Evolutionary conservation across 768 basidiomycete genomes (phyloP).

Genomic region (Pleurotus ostreatus): DNA sequence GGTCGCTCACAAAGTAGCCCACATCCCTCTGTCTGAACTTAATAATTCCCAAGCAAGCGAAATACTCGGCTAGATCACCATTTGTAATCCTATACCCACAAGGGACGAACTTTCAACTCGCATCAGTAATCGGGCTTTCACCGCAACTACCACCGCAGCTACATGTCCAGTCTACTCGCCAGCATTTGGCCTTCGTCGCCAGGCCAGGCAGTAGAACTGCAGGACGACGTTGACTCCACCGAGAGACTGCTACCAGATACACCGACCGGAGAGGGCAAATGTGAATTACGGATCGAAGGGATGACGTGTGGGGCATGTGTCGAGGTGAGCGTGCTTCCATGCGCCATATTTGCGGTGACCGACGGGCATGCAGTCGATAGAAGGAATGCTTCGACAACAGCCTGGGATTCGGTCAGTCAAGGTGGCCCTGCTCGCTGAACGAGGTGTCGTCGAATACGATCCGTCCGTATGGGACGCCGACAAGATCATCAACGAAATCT

Average conservation of each 20-base stretch:
- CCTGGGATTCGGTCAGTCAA: constrained; percentile 89
- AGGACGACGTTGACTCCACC: constrained; percentile 12
- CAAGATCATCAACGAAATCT: constrained; percentile 82
- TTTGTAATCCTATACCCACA: neutral
- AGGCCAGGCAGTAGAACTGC: constrained; percentile 16
- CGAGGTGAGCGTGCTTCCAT: constrained; percentile 48
- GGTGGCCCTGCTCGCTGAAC: constrained; percentile 96
- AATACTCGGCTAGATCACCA: neutral
- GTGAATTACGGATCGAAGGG: constrained; percentile 79
- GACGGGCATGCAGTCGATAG: constrained; percentile 59
- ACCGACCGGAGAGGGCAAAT: constrained; percentile 40
- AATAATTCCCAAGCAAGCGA: neutral
- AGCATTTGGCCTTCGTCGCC: constrained; percentile 9
- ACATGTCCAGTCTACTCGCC: constrained; percentile 8
- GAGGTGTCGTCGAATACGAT: constrained; percentile 89
- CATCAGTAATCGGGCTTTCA: constrained; percentile 5
- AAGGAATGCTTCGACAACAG: constrained; percentile 76
- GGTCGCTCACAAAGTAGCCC: constrained; percentile 1
- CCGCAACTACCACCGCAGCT: neutral
- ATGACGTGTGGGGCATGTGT: constrained; percentile 92
- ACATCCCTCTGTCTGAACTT: neutral
- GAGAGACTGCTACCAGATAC: constrained; percentile 12
- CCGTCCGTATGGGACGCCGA: constrained; percentile 73
- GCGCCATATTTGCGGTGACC: neutral
- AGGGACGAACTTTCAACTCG: neutral